These are phyloP conservation scores for Talaromyces sp. DNA, from an alignment of 2,329 filamentous ascomycete genomes.

Conservation along the genomic window DNA sequence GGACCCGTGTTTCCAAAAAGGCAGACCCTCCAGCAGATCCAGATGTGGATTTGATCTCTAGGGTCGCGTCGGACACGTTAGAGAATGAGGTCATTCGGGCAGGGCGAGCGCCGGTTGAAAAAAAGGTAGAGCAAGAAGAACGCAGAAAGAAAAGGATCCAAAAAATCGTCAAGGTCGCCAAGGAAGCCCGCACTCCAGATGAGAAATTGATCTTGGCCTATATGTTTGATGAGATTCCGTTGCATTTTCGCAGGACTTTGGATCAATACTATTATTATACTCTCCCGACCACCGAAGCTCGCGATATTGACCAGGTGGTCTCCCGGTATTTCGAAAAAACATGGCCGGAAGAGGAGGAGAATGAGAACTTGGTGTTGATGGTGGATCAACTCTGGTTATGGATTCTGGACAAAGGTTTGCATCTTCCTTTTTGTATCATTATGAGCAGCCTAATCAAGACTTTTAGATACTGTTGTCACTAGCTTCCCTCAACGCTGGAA, in stretches of 20 bases:
- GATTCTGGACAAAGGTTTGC: slow-evolving; percentile 25
- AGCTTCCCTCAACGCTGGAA: background rate
- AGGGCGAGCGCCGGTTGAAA: background rate
- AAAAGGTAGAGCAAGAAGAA: background rate
- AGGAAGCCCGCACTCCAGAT: slow-evolving; percentile 40
- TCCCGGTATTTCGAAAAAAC: background rate
- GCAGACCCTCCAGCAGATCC: background rate
- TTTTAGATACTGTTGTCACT: background rate
- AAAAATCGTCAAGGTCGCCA: background rate
- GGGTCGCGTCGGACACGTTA: background rate
- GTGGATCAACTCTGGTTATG: slow-evolving; percentile 60
- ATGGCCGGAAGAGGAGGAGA: slow-evolving; percentile 47
- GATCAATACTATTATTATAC: slow-evolving; percentile 61
- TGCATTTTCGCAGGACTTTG: slow-evolving; percentile 57
- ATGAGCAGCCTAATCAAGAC: background rate
- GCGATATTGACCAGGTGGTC: slow-evolving; percentile 62
- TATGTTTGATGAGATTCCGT: slow-evolving; percentile 54
- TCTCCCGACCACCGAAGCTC: slow-evolving; percentile 52
- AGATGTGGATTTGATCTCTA: background rate
- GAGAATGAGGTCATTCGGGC: background rate
- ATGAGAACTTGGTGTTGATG: slow-evolving; percentile 56
- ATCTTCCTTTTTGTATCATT: background rate
- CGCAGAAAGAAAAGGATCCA: background rate
- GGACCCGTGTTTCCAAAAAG: background rate
- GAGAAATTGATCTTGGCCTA: slow-evolving; percentile 59